These are phyloP conservation scores for Apiosordaria backusii DNA, from an alignment of 495 filamentous ascomycete genomes.

Conservation along the genomic window DNA sequence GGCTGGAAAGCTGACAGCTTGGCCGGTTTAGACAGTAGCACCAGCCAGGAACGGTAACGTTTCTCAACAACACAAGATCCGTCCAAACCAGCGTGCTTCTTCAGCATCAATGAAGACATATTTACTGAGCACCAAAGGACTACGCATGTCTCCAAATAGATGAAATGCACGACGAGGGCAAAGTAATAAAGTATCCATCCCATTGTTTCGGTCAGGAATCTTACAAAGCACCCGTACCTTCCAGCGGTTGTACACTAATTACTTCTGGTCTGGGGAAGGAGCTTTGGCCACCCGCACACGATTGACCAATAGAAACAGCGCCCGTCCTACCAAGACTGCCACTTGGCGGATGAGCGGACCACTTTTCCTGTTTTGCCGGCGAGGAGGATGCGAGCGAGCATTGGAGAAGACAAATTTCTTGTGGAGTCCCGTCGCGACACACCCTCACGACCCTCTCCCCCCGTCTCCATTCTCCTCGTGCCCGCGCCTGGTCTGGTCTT, in stretches of 20 bases:
- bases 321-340: not conserved
- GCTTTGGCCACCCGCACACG: not conserved
- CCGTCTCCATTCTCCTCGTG: not conserved
- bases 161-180: too few relatives aligned
- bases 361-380: slow-evolving; percentile 14
- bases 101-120: too few relatives aligned
- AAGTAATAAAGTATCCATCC: not conserved
- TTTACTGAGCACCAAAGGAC: too few relatives aligned
- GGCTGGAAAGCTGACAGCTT: not conserved
- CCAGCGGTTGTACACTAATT: not conserved
- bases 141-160: too few relatives aligned
- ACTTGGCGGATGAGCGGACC: slow-evolving; percentile 4
- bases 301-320: slow-evolving; percentile 16
- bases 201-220: not conserved
- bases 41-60: not conserved
- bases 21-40: not conserved
- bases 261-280: not conserved
- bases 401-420: slow-evolving; percentile 21
- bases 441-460: slow-evolving; percentile 15
- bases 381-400: not conserved
- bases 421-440: slow-evolving; percentile 20
- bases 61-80: not conserved
- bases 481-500: not conserved
- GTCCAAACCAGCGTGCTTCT: not conserved
- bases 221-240: not conserved